Evolutionary conservation across 139 green algal genomes (phyloP), one percentile per base, ranked within the genome.

Genomic region (Tetradesmus obliquus): DNA sequence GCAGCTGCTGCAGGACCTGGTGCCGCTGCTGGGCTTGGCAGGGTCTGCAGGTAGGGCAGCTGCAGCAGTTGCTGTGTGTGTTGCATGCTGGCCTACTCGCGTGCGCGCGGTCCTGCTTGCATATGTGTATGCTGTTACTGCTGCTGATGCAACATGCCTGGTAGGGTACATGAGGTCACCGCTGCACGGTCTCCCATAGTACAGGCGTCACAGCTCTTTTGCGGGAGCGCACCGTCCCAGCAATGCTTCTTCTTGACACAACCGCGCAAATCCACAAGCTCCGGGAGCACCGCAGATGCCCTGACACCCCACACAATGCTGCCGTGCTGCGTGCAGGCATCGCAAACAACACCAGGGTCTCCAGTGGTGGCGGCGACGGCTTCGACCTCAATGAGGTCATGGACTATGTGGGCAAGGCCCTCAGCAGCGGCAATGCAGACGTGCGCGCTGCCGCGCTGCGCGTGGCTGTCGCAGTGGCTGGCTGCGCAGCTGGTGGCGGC

Each of bases 341-440:
- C 15, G 8, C 66, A 76, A 76, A 76, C 66, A 76, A 76, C 66
- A 24, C 66, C 66, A 76, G 66, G 17, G n/a, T 76, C 15, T 58
- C 32, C 79, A 84, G 79, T 20, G 22, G 54, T 6, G 62, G 84
- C 60, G 24, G 60, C 45, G 84, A 66, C 45, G 58, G 58, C 66
- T 76, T 76, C n/a, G 66, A 76, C 17, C 66, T 76, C 3, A 76
- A 76, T 3, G 93, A 95, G 45, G 84, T 98, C n/a, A 98, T 99
- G 96, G 93, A 93, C 15, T 99, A 97, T 83, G 92, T 97, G 15
- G 94, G 92, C 22, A 92, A 93, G 15, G 94, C 95, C 1, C 96
- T 97, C 55, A 92, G 87, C 86, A 96, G 90, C 81, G 84, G 95
- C 72, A 98, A 97, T 87, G 97, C 93, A 24, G 95, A 97, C 9